Conservation (phyloP, 352 stramenopile species). For the Plasmopara viticola region DNA sequence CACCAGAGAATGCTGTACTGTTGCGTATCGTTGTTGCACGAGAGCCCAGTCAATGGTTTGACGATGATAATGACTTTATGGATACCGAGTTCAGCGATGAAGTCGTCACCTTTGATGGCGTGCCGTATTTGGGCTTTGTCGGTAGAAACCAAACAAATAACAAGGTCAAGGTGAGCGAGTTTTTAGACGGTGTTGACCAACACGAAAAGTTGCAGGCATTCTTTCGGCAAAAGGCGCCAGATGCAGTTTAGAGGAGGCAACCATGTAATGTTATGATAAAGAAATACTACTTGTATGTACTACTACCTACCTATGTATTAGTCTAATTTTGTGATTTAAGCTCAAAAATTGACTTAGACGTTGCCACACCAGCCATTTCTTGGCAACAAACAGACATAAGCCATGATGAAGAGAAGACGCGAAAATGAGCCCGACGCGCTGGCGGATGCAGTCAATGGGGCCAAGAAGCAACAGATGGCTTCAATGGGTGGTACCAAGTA, state of each 20-base stretch:
- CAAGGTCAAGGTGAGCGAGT: constrained; percentile 43
- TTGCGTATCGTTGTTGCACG: constrained; percentile 53
- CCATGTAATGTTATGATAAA: too few species aligned
- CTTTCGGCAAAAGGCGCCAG: constrained; percentile 25
- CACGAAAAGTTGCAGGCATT: constrained; percentile 37
- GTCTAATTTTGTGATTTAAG: too few species aligned
- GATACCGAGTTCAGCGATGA: constrained; percentile 45
- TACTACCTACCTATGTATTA: background rate
- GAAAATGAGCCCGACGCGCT: constrained; percentile 30
- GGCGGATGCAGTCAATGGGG: constrained; percentile 19
- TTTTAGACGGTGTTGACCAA: constrained; percentile 35
- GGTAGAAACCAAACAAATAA: constrained; percentile 32
- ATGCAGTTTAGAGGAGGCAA: too few species aligned
- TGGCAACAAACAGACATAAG: constrained; percentile 19
- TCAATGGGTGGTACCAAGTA: constrained; percentile 45
- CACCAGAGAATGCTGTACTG: constrained; percentile 45
- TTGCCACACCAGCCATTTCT: constrained; percentile 22
- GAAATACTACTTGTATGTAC: background rate
- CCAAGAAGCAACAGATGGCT: constrained; percentile 36
- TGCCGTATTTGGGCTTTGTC: constrained; percentile 60
- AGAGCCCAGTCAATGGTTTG: constrained; percentile 59
- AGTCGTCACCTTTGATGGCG: constrained; percentile 47
- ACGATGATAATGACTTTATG: constrained; percentile 72
- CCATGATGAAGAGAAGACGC: constrained; percentile 40
- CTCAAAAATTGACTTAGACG: too few species aligned